A percentile compares a stretch with the other conserved stretches of the same genome.
phyloP scores from a whole-genome alignment of 1,284 basidiomycete species.

The Puccinia hordei region DNA sequence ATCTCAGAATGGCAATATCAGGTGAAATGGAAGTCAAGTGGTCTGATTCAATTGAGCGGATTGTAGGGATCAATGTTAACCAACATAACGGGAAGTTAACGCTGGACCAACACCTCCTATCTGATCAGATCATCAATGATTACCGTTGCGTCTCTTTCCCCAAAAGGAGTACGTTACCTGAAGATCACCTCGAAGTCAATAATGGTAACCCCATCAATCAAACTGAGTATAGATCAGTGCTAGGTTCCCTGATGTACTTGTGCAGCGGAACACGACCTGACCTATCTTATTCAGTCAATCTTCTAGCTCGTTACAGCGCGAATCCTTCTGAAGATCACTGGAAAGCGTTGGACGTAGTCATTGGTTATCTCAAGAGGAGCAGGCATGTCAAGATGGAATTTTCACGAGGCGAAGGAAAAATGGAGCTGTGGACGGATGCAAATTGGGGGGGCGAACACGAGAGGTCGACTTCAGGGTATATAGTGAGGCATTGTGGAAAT shows the following conservation, averaged over 20 bases:
- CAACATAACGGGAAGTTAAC: not conserved
- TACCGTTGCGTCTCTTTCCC: too few species aligned
- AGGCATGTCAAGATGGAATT: too few species aligned
- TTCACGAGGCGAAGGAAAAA: too few species aligned
- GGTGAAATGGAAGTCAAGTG: too few species aligned
- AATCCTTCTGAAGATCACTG: too few species aligned
- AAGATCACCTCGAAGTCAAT: too few species aligned
- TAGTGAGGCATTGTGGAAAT: too few species aligned
- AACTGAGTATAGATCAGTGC: not conserved
- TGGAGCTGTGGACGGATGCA: too few species aligned
- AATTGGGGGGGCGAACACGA: too few species aligned
- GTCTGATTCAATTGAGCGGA: not conserved
- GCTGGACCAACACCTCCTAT: not conserved
- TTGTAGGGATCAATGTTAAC: not conserved
- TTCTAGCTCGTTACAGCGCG: not conserved
- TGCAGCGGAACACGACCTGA: too few species aligned
- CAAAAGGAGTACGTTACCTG: too few species aligned
- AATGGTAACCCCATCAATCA: not conserved
- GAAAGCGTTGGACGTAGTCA: conserved; percentile 13
- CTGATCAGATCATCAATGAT: not conserved
- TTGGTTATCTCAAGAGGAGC: conserved; percentile 8
- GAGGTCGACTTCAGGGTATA: too few species aligned
- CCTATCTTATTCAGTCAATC: not conserved
- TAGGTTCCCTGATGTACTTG: conserved; percentile 15
- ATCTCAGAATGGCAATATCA: not conserved